Conservation (phyloP, 2,329 filamentous ascomycete species). For the Grosmannia clavigera region DNA sequence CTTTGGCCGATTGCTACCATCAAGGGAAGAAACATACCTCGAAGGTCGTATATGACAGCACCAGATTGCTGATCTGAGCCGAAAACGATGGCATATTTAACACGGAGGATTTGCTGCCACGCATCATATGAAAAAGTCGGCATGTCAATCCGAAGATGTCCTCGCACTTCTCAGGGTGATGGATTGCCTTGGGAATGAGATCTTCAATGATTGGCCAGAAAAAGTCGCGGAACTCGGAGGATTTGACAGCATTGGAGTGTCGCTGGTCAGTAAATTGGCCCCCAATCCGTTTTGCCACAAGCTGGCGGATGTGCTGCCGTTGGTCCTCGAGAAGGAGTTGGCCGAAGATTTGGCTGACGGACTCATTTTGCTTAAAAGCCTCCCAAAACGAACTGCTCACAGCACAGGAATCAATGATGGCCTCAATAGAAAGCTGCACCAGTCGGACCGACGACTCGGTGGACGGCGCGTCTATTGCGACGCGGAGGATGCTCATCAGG, state of each 20-base stretch:
- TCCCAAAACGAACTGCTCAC: slow-evolving; percentile 27
- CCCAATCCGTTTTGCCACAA: slow-evolving; percentile 22
- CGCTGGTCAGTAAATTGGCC: slow-evolving; percentile 12
- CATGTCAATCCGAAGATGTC: slow-evolving; percentile 32
- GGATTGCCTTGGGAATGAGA: slow-evolving; percentile 24
- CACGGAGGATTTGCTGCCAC: slow-evolving; percentile 18
- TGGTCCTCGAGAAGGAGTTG: slow-evolving; percentile 25
- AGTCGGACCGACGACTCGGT: slow-evolving; percentile 9
- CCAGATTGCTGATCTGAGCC: slow-evolving; percentile 12
- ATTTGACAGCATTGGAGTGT: slow-evolving; percentile 14
- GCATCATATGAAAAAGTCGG: slow-evolving; percentile 27
- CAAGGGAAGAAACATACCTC: slow-evolving; percentile 14
- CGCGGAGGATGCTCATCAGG: slow-evolving; percentile 18
- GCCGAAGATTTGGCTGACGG: slow-evolving; percentile 18
- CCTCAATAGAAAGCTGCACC: slow-evolving; percentile 21
- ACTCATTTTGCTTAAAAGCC: slow-evolving; percentile 20
- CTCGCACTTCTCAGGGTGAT: slow-evolving; percentile 23
- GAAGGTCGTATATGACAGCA: slow-evolving; percentile 19
- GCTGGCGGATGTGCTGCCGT: slow-evolving; percentile 23
- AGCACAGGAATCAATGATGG: slow-evolving; percentile 27
- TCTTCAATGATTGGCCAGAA: slow-evolving; percentile 34
- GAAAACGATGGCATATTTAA: slow-evolving; percentile 20
- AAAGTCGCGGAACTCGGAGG: slow-evolving; percentile 28
- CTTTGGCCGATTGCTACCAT: background rate
- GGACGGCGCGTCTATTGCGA: slow-evolving; percentile 7